These are phyloP conservation scores for Phenoliferia sp. DNA, from an alignment of 1,284 basidiomycete species.

Conservation along the genomic window DNA sequence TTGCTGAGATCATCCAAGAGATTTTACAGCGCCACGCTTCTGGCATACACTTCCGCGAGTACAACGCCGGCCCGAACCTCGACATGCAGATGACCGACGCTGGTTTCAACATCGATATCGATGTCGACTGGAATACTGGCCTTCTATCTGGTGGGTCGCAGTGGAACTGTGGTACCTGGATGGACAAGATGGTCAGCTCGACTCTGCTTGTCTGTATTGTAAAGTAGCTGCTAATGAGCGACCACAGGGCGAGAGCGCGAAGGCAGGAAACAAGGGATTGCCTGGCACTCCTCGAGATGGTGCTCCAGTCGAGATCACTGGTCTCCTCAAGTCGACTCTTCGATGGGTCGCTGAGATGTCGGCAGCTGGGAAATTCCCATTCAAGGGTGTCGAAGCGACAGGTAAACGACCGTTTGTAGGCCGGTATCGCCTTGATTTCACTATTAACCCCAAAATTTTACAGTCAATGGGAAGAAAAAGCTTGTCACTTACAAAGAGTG, in stretches of 20 bases:
- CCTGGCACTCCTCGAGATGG: constrained; percentile 95
- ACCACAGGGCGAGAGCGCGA: constrained; percentile 69
- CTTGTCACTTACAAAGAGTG: constrained; percentile 86
- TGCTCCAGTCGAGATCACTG: constrained; percentile 91
- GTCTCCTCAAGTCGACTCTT: constrained; percentile 85
- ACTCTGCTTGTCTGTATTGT: not conserved
- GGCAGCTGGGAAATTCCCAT: constrained; percentile 68
- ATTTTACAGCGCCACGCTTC: constrained; percentile 88
- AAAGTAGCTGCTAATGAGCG: not conserved
- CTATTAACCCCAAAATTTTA: not conserved
- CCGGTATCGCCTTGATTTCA: not conserved
- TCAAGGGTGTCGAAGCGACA: constrained; percentile 76
- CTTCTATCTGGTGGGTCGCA: constrained; percentile 82
- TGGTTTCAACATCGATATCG: constrained; percentile 90
- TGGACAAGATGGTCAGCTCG: constrained; percentile 36
- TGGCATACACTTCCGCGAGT: constrained; percentile 90
- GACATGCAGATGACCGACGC: constrained; percentile 91
- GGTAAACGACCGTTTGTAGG: constrained; percentile 62
- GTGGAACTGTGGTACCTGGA: constrained; percentile 45
- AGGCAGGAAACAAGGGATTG: constrained; percentile 87
- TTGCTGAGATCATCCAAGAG: constrained; percentile 94
- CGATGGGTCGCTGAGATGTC: constrained; percentile 76
- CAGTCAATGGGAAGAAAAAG: constrained; percentile 67
- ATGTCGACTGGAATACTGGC: constrained; percentile 91
- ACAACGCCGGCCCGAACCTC: constrained; percentile 91